phyloP scores from a whole-genome alignment of 169 alveolate species.

The Plasmodium inui region DNA sequence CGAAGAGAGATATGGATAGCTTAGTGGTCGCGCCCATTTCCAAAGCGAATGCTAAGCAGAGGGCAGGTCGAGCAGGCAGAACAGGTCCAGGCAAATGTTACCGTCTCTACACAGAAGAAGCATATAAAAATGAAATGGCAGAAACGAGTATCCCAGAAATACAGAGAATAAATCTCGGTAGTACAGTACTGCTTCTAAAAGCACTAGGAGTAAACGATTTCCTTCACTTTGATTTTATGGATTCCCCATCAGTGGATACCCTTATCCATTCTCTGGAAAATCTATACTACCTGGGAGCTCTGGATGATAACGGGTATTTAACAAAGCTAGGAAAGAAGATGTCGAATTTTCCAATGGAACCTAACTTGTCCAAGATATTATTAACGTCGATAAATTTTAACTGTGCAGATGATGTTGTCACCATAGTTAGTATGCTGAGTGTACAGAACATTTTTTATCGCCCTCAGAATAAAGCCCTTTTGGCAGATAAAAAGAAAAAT shows the following conservation, averaged over 20 bases:
- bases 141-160: constrained; percentile 99
- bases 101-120: constrained; percentile 98
- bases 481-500: constrained; percentile 96
- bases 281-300: constrained; percentile 97
- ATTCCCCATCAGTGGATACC: constrained; percentile 96
- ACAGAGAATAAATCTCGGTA: constrained; percentile 98
- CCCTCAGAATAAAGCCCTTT: constrained; percentile 96
- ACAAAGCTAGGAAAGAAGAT: constrained; percentile 99
- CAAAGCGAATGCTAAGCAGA: constrained; percentile 98
- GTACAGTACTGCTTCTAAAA: constrained; percentile 97
- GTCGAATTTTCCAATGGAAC: constrained; percentile 99
- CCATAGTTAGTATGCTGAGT: constrained; percentile 98
- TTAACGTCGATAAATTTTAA: constrained; percentile 98
- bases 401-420: constrained; percentile 97
- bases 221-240: constrained; percentile 99
- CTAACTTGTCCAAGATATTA: constrained; percentile 96
- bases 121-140: constrained; percentile 98
- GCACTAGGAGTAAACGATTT: constrained; percentile 99
- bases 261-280: constrained; percentile 98
- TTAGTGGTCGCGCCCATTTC: constrained; percentile 98
- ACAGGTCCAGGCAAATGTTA: constrained; percentile 99
- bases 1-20: constrained; percentile 99
- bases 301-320: constrained; percentile 99
- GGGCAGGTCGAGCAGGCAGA: constrained; percentile 99
- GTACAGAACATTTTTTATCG: constrained; percentile 98